Evolutionary conservation across 1,284 basidiomycete genomes (phyloP), one percentile per base, ranked within the genome.

Genomic region (Flammula alnicola): DNA sequence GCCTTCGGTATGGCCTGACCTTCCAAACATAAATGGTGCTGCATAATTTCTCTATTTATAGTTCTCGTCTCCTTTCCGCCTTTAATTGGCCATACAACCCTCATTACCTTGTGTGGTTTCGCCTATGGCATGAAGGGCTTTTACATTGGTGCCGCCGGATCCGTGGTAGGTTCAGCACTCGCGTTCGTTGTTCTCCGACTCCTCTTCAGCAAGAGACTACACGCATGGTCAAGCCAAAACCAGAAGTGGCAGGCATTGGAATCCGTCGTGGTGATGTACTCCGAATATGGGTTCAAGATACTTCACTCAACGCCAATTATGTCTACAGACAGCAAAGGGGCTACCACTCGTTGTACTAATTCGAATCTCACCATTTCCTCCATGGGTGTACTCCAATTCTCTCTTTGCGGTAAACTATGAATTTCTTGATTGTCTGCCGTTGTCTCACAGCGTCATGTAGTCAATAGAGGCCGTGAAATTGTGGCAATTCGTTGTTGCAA

Each of bases 41-140:
- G 36, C 65, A 26, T 23, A 54, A 41, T 41, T 30, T 26, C 41
- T 35, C 16, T 40, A 33, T 29, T 49, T 19, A 17, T 17, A 62
- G 86, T 86, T 40, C 56, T 83, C 20, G 76, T 83, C 19, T 91
- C 84, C 4, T 85, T 91, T 59, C 91, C 91, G n/a, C 91, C 91
- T 4, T 68, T 88, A 54, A 77, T 88, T 48, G 90, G 91, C 1
- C 87, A 90, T 63, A 84, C 84, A 0, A 89, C 87, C 0, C 56
- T 75, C 16, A 64, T 70, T 7, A 84, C 84, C 7, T 66, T 93
- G 2, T 88, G 84, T 60, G 91, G 91, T 0, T 93, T 92, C 66
- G 86, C 89, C 0, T 93, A 91, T 60, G 91, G 91, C 43, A 76
- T 90, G 70, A 78, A 79, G 49, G 88, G 88, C 1, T 87, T 90